phyloP scores from a whole-genome alignment of 2,329 filamentous ascomycete species.

The Fusarium nelsonii region DNA sequence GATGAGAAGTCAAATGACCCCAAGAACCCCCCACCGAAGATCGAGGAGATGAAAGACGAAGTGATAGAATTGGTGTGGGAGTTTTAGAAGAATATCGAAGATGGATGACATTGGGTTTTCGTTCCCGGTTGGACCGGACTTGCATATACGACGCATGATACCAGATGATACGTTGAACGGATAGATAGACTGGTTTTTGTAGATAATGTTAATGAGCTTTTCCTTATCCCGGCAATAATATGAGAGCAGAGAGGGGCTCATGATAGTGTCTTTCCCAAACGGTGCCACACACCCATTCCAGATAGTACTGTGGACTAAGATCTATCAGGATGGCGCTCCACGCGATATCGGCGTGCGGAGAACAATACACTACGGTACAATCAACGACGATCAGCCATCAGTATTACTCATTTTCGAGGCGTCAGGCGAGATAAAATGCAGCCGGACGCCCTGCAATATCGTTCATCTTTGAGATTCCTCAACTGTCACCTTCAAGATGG shows the following conservation, averaged over 20 bases:
- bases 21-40: slow-evolving; percentile 21
- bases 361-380: slow-evolving; percentile 6
- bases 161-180: slow-evolving; percentile 38
- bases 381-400: background rate
- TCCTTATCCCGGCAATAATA: slow-evolving; percentile 29
- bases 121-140: slow-evolving; percentile 13
- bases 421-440: background rate
- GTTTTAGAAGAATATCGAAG: slow-evolving; percentile 25
- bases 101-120: slow-evolving; percentile 6
- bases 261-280: slow-evolving; percentile 19
- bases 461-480: too few species aligned
- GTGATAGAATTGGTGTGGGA: slow-evolving; percentile 64
- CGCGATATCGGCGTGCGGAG: slow-evolving; percentile 39
- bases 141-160: slow-evolving; percentile 45
- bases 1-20: slow-evolving; percentile 51
- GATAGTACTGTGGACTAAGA: slow-evolving; percentile 10
- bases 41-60: slow-evolving; percentile 54
- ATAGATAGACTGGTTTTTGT: slow-evolving; percentile 30
- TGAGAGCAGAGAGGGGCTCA: slow-evolving; percentile 15
- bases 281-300: slow-evolving; percentile 12
- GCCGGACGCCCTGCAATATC: background rate
- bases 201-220: slow-evolving; percentile 47
- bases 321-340: slow-evolving; percentile 23
- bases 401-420: background rate
- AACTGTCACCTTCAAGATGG: background rate